Base-by-base conservation (phyloP, 2,329 filamentous ascomycete genomes). In the Pseudofabraea citricarpa region DNA sequence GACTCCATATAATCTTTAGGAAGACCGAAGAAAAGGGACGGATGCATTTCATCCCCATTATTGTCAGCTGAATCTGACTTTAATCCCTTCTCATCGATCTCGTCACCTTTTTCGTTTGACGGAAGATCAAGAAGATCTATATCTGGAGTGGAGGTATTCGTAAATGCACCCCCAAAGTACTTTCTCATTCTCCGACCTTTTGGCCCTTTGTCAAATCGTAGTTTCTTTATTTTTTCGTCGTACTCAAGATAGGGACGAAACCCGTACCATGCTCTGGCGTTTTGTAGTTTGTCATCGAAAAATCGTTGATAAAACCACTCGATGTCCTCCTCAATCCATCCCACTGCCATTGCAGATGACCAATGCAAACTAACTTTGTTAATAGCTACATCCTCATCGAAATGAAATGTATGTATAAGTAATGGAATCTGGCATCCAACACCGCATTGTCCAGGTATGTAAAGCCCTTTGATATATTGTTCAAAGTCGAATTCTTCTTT, bases 311-410 rank as follows among this genome's bases (percentile, higher is more conserved):
- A 40, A 21, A 27, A 20, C 38, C 43, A 40, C 19, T 21, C 29
- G 15, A 31, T 13, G n/a, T 33, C 23, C 16, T 39, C 35, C 20
- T 44, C 35, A 22, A 31, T 41, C 21, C 35, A 39, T 27, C 41
- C 41, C 21, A 23, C 29, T 9, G 13, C 23, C n/a, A 22, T 8
- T 5, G 33, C 33, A 6, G 33, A 43, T 16, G 41, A 43, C 41
- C 41, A 43, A 15, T 38, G 13, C 18, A 43, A 27, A 19, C 26
- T 27, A 7, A 13, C 15, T 13, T 36, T 19, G 33, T 12, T 20
- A 12, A 26, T 38, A n/a, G n/a, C n/a, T n/a, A n/a, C n/a, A n/a
- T n/a, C n/a, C 13, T 43, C 33, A 21, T 43, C 15, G 18, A 43
- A 43, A 18, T 19, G 13, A 21, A 43, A 39, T 15, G 33, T 43